phyloP scores from a whole-genome alignment of 78 protist genomes.

The Chrysochromulina parva region DNA sequence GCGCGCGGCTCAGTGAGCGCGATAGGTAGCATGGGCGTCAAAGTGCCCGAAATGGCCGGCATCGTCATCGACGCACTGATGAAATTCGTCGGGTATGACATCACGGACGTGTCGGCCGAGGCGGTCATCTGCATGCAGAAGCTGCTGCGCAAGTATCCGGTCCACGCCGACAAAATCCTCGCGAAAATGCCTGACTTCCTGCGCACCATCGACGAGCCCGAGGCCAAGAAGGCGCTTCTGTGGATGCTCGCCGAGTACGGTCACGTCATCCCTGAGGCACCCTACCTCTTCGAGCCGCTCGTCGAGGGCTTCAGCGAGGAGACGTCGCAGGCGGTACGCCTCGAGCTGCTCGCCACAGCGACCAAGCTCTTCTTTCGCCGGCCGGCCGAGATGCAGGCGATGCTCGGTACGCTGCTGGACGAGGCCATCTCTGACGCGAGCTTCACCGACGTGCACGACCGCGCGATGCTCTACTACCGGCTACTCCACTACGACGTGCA shows the following conservation, averaged over 20 bases:
- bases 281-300: conserved; percentile 81
- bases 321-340: conserved; percentile 24
- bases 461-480: conserved; percentile 84
- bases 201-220: neutral
- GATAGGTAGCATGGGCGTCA: neutral
- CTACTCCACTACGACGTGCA: conserved; percentile 47
- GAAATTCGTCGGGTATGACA: conserved; percentile 35
- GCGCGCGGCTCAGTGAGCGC: conserved; percentile 17
- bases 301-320: conserved; percentile 51
- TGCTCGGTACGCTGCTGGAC: conserved; percentile 44
- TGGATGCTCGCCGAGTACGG: conserved; percentile 88
- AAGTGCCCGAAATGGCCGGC: neutral
- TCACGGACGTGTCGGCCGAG: conserved; percentile 28
- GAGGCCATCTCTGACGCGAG: conserved; percentile 41
- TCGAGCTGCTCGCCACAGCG: conserved; percentile 62
- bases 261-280: conserved; percentile 58
- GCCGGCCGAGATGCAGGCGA: conserved; percentile 22
- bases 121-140: conserved; percentile 45
- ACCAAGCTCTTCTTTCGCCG: conserved; percentile 75
- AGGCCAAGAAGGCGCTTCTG: conserved; percentile 58
- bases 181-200: neutral
- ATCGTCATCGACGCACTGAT: neutral
- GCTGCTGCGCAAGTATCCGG: conserved; percentile 55
- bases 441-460: conserved; percentile 87
- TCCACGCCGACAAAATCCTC: neutral